A percentile compares a stretch with the other conserved stretches of the same genome.
phyloP scores from a whole-genome alignment of 768 basidiomycete genomes.

The Suillus weaverae region DNA sequence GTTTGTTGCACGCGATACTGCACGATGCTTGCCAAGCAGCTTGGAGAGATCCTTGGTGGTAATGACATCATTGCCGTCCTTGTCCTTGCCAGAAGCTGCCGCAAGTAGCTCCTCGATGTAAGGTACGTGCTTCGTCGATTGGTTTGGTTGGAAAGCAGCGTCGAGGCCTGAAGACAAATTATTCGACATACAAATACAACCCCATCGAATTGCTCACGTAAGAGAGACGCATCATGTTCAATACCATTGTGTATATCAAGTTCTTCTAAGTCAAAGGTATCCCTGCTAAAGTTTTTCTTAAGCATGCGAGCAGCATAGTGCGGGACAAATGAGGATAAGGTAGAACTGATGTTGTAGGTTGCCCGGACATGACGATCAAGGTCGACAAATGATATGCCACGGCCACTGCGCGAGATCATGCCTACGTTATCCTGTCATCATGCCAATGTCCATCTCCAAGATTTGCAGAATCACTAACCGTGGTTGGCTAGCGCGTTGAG shows the following conservation, averaged over 20 bases:
- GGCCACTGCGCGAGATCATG: neutral
- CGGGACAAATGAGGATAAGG: neutral
- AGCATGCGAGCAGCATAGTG: slow-evolving; percentile 1
- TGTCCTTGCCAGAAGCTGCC: neutral
- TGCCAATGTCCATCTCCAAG: neutral
- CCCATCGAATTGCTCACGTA: neutral
- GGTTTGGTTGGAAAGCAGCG: neutral
- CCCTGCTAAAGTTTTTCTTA: neutral
- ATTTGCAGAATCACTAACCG: neutral
- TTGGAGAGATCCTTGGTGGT: neutral
- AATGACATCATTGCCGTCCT: neutral
- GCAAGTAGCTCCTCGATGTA: neutral
- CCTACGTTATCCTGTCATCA: neutral
- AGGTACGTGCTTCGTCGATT: neutral
- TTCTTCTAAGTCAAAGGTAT: neutral
- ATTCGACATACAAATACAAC: neutral
- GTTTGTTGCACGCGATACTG: neutral
- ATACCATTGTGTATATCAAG: neutral
- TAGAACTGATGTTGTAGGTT: neutral
- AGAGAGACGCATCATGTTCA: neutral
- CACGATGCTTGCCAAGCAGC: neutral
- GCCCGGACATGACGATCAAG: neutral
- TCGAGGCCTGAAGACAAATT: neutral
- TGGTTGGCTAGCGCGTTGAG: neutral
- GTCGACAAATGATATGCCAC: neutral